phyloP scores from a whole-genome alignment of 2,329 filamentous ascomycete genomes.

The Chaetomium olivaceum region DNA sequence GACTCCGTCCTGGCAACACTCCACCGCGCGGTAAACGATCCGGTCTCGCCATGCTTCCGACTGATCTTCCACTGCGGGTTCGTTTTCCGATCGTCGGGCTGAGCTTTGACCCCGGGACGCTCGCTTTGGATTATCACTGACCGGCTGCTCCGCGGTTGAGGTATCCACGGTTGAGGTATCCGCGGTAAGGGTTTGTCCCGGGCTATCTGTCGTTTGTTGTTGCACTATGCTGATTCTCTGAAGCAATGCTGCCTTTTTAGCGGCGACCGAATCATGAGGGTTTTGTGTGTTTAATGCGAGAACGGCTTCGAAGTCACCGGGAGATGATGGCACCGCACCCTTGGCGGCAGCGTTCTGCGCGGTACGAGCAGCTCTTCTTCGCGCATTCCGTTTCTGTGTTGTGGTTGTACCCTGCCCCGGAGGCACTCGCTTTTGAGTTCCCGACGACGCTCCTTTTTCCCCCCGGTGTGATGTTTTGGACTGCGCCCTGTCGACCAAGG shows the following conservation, averaged over 20 bases:
- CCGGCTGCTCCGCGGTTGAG: neutral
- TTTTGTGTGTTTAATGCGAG: neutral
- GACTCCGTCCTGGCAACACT: constrained; percentile 73
- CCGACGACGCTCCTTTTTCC: neutral
- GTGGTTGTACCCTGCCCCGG: constrained; percentile 39
- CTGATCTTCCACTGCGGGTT: constrained; percentile 44
- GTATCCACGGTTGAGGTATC: neutral
- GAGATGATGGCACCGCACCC: neutral
- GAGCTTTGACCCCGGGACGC: neutral
- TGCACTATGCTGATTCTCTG: constrained; percentile 17
- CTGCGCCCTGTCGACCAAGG: too few relatives aligned
- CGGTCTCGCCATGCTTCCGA: constrained; percentile 71
- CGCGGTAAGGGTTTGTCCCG: neutral
- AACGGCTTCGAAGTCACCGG: neutral
- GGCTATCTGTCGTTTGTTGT: neutral
- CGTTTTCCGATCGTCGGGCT: constrained; percentile 5
- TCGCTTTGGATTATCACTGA: neutral
- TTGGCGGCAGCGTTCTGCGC: constrained; percentile 19
- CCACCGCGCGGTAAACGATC: constrained; percentile 75
- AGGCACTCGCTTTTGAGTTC: constrained; percentile 15
- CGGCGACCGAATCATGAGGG: constrained; percentile 26
- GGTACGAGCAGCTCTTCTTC: constrained; percentile 43
- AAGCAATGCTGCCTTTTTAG: constrained; percentile 46
- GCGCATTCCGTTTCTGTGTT: constrained; percentile 55
- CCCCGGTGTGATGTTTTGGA: too few relatives aligned